Evolutionary conservation across 1,284 basidiomycete genomes (phyloP).

Genomic region (Rugosomyces carneus): DNA sequence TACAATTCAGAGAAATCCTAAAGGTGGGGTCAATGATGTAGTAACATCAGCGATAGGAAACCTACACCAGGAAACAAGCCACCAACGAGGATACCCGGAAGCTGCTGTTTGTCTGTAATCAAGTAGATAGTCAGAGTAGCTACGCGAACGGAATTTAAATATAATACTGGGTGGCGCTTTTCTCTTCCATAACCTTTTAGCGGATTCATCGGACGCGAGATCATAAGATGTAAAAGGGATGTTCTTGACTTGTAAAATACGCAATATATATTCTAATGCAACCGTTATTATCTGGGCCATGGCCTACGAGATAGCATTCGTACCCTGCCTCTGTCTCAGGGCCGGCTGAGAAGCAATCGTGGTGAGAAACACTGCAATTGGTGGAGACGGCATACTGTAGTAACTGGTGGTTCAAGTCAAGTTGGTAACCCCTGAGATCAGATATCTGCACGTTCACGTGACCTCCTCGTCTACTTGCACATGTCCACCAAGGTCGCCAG

Average conservation of each 20-base stretch:
- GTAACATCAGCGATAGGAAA: conserved; percentile 8
- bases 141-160: neutral
- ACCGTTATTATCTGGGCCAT: neutral
- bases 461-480: neutral
- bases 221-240: conserved; percentile 75
- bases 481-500: conserved; percentile 5
- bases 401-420: no score
- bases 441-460: neutral
- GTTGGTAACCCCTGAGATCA: neutral
- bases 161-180: conserved; percentile 59
- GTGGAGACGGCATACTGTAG: conserved; percentile 61
- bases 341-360: conserved; percentile 76
- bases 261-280: conserved; percentile 58
- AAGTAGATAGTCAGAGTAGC: neutral
- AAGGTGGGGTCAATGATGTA: neutral
- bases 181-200: conserved; percentile 70
- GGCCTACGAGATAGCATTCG: conserved; percentile 1
- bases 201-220: conserved; percentile 71
- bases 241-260: conserved; percentile 77
- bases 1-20: conserved; percentile 34
- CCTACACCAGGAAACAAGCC: conserved; percentile 47
- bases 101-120: conserved; percentile 62
- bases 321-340: conserved; percentile 69
- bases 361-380: conserved; percentile 76
- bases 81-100: conserved; percentile 75